Percentiles rank a stretch among this genome's conserved stretches.
These are phyloP conservation scores for Paraphaeosphaeria minitans DNA, from an alignment of 2,329 filamentous ascomycete species.

Conservation along the genomic window DNA sequence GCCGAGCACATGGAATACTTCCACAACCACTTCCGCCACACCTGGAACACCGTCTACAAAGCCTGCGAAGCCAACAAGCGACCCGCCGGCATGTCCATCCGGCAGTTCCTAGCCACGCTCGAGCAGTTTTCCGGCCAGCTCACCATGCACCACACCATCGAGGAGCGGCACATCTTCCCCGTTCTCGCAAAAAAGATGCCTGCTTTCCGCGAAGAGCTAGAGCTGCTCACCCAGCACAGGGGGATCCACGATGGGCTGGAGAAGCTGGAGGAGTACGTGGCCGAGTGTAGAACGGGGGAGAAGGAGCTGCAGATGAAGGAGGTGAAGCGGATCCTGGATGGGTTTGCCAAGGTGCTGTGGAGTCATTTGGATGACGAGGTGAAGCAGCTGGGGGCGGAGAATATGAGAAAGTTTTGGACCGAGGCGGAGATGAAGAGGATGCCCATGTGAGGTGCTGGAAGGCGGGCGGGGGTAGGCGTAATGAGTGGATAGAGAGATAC, in stretches of 20 bases:
- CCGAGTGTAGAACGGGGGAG: constrained; percentile 66
- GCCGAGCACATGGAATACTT: constrained; percentile 77
- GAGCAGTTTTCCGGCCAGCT: constrained; percentile 74
- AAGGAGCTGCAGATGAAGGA: constrained; percentile 57
- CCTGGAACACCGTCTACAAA: constrained; percentile 73
- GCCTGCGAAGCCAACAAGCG: constrained; percentile 66
- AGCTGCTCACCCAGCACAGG: constrained; percentile 75
- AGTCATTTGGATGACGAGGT: constrained; percentile 86
- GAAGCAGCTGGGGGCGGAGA: constrained; percentile 75
- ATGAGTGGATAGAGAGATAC: not conserved
- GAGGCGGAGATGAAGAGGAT: constrained; percentile 73
- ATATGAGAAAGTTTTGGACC: constrained; percentile 85
- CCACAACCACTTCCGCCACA: constrained; percentile 45
- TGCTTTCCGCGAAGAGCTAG: constrained; percentile 69
- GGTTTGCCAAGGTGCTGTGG: constrained; percentile 80
- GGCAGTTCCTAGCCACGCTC: constrained; percentile 70
- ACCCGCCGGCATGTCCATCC: constrained; percentile 67
- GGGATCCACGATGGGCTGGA: constrained; percentile 80
- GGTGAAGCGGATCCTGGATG: constrained; percentile 74
- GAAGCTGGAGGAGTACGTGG: constrained; percentile 68
- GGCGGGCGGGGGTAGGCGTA: no score
- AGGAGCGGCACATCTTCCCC: constrained; percentile 83
- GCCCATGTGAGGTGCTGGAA: constrained; percentile 61
- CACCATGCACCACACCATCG: constrained; percentile 79
- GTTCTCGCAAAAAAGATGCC: constrained; percentile 77